Evolutionary conservation across 1,284 basidiomycete species (phyloP).

Genomic region (Ceratobasidium sp.): DNA sequence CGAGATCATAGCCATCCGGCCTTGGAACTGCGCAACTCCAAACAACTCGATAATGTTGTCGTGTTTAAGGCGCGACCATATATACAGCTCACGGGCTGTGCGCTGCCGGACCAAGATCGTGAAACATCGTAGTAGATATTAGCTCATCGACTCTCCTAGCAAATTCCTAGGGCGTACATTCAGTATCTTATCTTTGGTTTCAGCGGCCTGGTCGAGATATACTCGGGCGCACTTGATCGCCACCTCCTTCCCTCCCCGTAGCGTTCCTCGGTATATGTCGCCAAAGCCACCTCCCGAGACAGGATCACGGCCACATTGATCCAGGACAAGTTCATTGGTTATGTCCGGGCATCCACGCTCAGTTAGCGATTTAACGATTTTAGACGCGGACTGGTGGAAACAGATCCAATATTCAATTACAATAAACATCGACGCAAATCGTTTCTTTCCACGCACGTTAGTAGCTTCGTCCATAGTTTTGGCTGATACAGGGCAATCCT

Average conservation of each 20-base stretch:
- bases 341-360: neutral
- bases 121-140: neutral
- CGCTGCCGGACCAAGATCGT: neutral
- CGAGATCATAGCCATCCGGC: no score
- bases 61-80: conserved; percentile 4
- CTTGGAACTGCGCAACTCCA: neutral
- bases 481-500: no score
- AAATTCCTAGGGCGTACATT: neutral
- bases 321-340: neutral
- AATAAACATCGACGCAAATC: no score
- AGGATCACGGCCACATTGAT: no score
- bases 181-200: neutral
- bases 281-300: no score
- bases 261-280: no score
- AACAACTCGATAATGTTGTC: conserved; percentile 1
- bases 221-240: conserved; percentile 7
- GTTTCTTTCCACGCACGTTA: no score
- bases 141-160: no score
- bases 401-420: no score
- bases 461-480: no score
- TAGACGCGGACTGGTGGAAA: no score
- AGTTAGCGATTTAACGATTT: neutral
- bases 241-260: neutral
- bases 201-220: neutral
- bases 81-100: no score